Percentiles rank a stretch among this genome's conserved stretches.
These are phyloP conservation scores for Spergularia bocconei DNA, from an alignment of 148 eudicot genomes.

Conservation along the genomic window DNA sequence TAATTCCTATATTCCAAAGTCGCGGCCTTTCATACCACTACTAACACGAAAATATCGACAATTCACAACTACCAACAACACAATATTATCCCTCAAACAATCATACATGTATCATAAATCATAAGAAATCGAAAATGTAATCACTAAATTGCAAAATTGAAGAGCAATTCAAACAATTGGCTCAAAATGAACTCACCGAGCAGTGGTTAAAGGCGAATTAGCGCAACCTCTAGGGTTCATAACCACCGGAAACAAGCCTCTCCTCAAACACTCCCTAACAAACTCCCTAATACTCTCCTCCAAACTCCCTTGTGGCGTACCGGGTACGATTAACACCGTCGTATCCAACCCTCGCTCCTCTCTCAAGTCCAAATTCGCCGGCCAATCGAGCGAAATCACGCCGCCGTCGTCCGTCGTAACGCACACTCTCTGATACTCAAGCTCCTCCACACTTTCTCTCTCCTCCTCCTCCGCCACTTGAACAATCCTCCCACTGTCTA, in stretches of 20 bases:
- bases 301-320: slow-evolving; percentile 70
- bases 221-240: slow-evolving; percentile 96
- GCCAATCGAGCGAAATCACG: slow-evolving; percentile 88
- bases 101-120: no score
- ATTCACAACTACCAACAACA: no score
- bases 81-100: no score
- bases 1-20: no score
- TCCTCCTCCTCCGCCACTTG: slow-evolving; percentile 20
- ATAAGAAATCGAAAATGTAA: not conserved
- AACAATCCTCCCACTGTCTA: slow-evolving; percentile 53
- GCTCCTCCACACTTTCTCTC: slow-evolving; percentile 1
- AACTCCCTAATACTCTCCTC: slow-evolving; percentile 46
- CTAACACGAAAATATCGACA: no score
- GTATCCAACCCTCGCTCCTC: slow-evolving; percentile 84
- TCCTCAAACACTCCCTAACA: slow-evolving; percentile 58
- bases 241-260: slow-evolving; percentile 83
- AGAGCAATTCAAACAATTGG: not conserved
- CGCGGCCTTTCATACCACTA: no score
- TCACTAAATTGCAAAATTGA: not conserved
- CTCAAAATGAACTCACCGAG: slow-evolving; percentile 45
- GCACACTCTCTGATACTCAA: slow-evolving; percentile 84
- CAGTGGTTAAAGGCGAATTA: slow-evolving; percentile 80
- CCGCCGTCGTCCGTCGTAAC: slow-evolving; percentile 78
- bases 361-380: slow-evolving; percentile 65
- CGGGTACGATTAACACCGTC: slow-evolving; percentile 70